These are phyloP conservation scores for Tulasnella sp. DNA, from an alignment of 768 basidiomycete species.

Conservation along the genomic window DNA sequence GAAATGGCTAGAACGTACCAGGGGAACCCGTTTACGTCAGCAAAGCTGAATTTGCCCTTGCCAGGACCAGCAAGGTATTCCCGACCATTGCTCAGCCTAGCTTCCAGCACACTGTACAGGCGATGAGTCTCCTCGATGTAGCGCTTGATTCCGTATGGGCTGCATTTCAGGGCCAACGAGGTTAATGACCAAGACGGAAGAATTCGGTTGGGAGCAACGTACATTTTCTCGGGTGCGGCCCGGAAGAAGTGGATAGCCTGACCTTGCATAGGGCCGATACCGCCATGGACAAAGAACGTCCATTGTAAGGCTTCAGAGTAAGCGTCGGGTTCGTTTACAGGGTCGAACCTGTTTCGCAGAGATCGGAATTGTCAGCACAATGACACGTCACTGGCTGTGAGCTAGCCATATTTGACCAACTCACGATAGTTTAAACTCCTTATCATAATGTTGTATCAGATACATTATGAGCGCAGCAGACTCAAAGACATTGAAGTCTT, in stretches of 20 bases:
- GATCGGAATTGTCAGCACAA: neutral
- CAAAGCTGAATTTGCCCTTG: constrained; percentile 57
- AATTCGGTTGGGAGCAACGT: constrained; percentile 33
- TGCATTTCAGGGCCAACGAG: neutral
- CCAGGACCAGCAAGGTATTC: constrained; percentile 77
- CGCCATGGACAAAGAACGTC: constrained; percentile 82
- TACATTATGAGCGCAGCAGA: constrained; percentile 73
- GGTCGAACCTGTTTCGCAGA: constrained; percentile 40
- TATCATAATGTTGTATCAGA: constrained; percentile 73
- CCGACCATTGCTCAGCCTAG: constrained; percentile 52
- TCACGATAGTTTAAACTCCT: constrained; percentile 49
- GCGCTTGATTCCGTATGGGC: constrained; percentile 39
- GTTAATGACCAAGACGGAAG: neutral
- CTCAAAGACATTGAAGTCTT: constrained; percentile 62
- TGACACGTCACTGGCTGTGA: neutral
- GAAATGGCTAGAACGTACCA: constrained; percentile 39
- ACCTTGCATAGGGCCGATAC: constrained; percentile 34
- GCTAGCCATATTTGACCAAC: neutral
- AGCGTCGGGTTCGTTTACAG: constrained; percentile 40
- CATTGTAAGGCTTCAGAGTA: constrained; percentile 72
- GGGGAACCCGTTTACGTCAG: constrained; percentile 59
- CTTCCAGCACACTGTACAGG: constrained; percentile 75
- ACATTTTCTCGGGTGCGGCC: constrained; percentile 54
- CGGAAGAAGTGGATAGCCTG: constrained; percentile 61
- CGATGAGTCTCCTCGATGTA: constrained; percentile 76